Base-by-base conservation (phyloP, 169 alveolate genomes). In the Eimeria tenella region DNA sequence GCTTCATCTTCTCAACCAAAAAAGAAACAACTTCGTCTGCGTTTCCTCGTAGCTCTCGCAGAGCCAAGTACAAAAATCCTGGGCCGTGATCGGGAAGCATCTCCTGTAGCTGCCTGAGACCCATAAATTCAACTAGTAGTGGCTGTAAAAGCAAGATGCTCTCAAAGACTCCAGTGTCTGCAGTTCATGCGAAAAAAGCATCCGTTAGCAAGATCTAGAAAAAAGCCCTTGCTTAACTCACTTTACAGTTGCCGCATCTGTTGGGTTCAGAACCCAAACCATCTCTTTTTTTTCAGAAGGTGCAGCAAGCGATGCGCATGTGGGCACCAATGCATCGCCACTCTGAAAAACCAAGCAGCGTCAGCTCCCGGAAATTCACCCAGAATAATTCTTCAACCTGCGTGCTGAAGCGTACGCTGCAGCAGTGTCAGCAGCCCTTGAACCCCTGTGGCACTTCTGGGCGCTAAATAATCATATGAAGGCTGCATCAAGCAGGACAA, bases 21-120 rank as follows among this genome's bases (percentile, higher is more conserved):
- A 84, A 79, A 31, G 91, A 84, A 8, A 84, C 91, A 49, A 84
- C 91, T 71, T 84, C 91, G 11, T 84, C 91, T 63, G 91, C 91
- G 52, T 84, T 63, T 17, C 91, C 91, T 42, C 63, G 17, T 42
- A 62, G 71, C 63, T 84, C 91, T n/a, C 91, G 75, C 53, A 84
- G 79, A 3, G 91, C 91, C 91, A 84, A 31, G 53, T 84, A 84
- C 63, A 84, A 60, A 49, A 13, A 84, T 19, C 91, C 91, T n/a
- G 42, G 91, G 65, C 91, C 91, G 23, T 84, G 21, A 19, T 19
- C 52, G 19, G 91, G 91, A 58, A 84, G 81, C 91, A 84, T 60
- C 91, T 84, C 91, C 21, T 84, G 91, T 79, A 84, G 79, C 71
- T 84, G 91, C 79, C 91, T 84, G 23, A 58, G 49, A 31, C 62